Evolutionary conservation across 345 rosid species (phyloP), one percentile per base, ranked within the genome.

Genomic region (Lepidium sativum): DNA sequence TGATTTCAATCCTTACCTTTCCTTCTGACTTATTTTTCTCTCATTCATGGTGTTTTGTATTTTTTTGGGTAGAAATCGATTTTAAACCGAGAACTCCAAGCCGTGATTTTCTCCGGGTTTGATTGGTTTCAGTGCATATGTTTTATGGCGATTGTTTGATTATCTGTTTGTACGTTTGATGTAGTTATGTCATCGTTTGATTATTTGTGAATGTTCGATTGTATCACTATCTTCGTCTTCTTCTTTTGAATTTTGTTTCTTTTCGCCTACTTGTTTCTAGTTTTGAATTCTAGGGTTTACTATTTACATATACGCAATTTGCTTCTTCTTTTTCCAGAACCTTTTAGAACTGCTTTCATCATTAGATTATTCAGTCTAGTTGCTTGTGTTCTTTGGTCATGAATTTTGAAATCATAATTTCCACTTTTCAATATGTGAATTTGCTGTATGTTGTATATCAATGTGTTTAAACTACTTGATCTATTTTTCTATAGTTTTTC

Each of bases 101-200:
- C 41, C 56, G 38, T 67, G 63, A 12, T 18, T 65, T 67, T 32
- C 13, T 45, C 15, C 63, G 56, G 71, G 71, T 56, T 48, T 45
- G 31, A 44, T 67, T 34, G 37, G 0, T 43, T 29, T 29, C 12
- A 13, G 33, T 21, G 17, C 23, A 8, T 42, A 0, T 5, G 6
- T 20, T 23, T 6, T 16, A 35, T 35, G 57, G 12, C 6, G 33
- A 52, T 43, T 54, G 61, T 20, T 65, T 54, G 53, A 53, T 54
- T 65, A 42, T 32, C 10, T 1, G 25, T 35, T 15, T 21, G 10
- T 48, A 14, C 35, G 57, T 15, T 62, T 48, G 20, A 35, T 10
- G 49, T 9, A 40, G 69, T 52, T 66, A 43, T 38, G 72, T 56
- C 20, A 45, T 6, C 8, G 14, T 45, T 44, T 44, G 29, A 54